Percentiles rank a stretch among this genome's conserved stretches.
These are phyloP conservation scores for Pelargonium fulgidum DNA, from an alignment of 441 rosid genomes.

Conservation along the genomic window DNA sequence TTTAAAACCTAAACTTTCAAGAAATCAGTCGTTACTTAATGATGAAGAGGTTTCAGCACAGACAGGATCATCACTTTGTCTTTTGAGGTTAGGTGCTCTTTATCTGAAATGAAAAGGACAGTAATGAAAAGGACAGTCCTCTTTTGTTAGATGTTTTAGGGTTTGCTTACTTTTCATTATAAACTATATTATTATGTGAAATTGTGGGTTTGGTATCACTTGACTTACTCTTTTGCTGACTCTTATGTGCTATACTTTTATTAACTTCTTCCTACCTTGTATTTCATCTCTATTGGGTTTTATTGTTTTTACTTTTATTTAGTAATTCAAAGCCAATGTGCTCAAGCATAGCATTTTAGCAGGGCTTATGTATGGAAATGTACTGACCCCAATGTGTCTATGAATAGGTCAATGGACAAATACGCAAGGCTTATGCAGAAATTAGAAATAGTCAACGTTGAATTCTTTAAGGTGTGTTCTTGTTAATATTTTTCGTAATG, in stretches of 20 bases:
- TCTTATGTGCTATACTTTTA: no score
- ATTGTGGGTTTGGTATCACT: neutral
- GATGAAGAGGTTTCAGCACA: conserved; percentile 66
- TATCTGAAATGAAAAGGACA: conserved; percentile 14
- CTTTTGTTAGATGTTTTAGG: conserved; percentile 5
- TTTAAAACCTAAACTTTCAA: conserved; percentile 40
- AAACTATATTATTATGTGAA: neutral
- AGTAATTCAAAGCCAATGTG: neutral
- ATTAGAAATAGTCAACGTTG: conserved; percentile 85
- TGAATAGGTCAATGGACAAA: conserved; percentile 91
- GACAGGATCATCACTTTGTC: conserved; percentile 96
- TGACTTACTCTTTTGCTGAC: no score
- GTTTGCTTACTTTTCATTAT: neutral
- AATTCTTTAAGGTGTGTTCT: conserved; percentile 71
- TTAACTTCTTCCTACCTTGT: neutral
- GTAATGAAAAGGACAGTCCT: conserved; percentile 10
- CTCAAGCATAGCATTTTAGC: neutral
- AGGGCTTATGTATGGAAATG: conserved; percentile 4
- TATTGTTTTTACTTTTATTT: neutral
- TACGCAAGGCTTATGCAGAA: conserved; percentile 98
- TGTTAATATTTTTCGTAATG: conserved; percentile 11
- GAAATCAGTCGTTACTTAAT: conserved; percentile 41
- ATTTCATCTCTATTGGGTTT: neutral
- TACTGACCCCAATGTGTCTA: conserved; percentile 22
- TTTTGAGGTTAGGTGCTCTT: conserved; percentile 57